Conservation (phyloP, 176 grass and related monocot genomes). For the Typha latifolia region DNA sequence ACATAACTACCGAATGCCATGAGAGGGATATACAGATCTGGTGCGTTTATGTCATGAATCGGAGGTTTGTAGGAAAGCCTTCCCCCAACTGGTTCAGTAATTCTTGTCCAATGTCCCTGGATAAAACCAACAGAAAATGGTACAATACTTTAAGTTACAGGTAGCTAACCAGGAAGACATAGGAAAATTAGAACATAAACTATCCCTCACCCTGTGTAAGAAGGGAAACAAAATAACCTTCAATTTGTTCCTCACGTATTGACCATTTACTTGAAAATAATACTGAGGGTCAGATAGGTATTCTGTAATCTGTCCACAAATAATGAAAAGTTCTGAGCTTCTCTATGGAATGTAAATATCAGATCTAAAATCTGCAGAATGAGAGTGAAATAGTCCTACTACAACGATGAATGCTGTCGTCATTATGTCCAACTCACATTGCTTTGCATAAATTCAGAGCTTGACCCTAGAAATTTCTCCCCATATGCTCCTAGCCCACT, state of each 20-base stretch:
- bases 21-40: conserved; percentile 17
- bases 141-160: too few relatives aligned
- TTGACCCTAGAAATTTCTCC: conserved; percentile 18
- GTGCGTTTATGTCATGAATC: conserved; percentile 20
- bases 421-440: conserved; percentile 10
- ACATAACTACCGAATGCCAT: conserved; percentile 21
- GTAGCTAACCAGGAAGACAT: too few relatives aligned
- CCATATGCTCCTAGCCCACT: conserved; percentile 18
- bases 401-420: too few relatives aligned
- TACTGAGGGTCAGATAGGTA: conserved; percentile 16
- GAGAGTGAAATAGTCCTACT: neutral
- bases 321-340: neutral
- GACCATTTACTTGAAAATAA: conserved; percentile 22
- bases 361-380: neutral
- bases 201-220: conserved; percentile 11
- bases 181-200: neutral
- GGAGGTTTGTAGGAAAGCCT: conserved; percentile 19
- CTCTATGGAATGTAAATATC: neutral
- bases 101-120: conserved; percentile 21
- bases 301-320: conserved; percentile 8
- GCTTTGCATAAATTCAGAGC: conserved; percentile 25
- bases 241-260: conserved; percentile 22
- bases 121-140: neutral
- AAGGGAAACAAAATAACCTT: conserved; percentile 19
- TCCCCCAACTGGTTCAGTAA: conserved; percentile 18